Evolutionary conservation across 306 rosid genomes (phyloP), one percentile per base, ranked within the genome.

Genomic region (Castanopsis chinensis): DNA sequence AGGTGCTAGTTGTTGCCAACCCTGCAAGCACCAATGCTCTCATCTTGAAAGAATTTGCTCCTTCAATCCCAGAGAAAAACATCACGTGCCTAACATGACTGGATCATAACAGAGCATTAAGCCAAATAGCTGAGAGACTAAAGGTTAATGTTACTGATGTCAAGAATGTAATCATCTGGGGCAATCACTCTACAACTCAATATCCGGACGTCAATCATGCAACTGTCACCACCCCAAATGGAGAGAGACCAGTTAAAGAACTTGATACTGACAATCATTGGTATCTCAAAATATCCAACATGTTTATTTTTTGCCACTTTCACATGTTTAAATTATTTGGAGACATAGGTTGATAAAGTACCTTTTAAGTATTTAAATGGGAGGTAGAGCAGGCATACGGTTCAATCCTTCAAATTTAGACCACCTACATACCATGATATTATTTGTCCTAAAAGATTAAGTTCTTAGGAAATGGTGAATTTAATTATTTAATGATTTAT

Each of bases 11-110:
- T 78, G 92, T 95, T 73, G 99, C 99, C 15, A 91, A 95, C 88
- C 99, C 99, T 8, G 98, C 98, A 64, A 92, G 92, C 88, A 95
- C 98, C 43, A 95, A 92, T 80, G 96, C 96, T 69, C 89, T 92
- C 49, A 84, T 95, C 76, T 69, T 95, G 87, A 95, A 92, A 83
- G 98, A 95, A 72, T 92, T 76, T 74, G 96, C 98, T 58, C 97
- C 93, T 78, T 90, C 94, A 69, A 92, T 95, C 63, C 90, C 96
- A 0, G 96, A 87, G 79, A 89, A 92, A 60, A 95, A 95, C 53
- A 86, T 95, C 68, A 92, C 94, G 1, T 95, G 97, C 32, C 93
- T 92, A 33, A 95, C 99, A 18, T 27, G 99, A 70, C 88, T 92
- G 25, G 98, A 95, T 86, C 99, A 95, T 51, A 95, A 95, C 75